Evolutionary conservation across 1,284 basidiomycete species (phyloP).

Genomic region (Trichosporon coremiiforme): DNA sequence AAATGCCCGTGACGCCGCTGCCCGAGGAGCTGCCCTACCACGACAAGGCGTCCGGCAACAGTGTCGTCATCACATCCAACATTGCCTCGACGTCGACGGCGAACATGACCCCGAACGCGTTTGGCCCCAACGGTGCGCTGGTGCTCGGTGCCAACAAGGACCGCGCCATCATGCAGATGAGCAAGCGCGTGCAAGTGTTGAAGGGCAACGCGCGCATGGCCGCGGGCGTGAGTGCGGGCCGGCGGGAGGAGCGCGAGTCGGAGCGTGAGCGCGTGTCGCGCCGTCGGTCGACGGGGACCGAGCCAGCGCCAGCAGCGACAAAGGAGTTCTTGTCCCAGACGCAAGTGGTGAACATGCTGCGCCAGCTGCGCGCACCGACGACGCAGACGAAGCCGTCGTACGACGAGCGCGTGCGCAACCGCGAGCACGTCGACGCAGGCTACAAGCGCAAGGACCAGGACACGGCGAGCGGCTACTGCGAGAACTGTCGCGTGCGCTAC

Average conservation of each 20-base stretch:
- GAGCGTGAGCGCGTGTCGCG: slow-evolving; percentile 10
- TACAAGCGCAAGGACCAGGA: slow-evolving; percentile 67
- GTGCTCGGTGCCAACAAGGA: slow-evolving; percentile 45
- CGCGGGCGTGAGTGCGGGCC: slow-evolving; percentile 12
- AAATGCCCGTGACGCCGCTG: slow-evolving; percentile 38
- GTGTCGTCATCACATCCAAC: slow-evolving; percentile 85
- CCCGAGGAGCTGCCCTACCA: slow-evolving; percentile 56
- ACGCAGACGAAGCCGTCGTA: slow-evolving; percentile 32
- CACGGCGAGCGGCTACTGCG: slow-evolving; percentile 87
- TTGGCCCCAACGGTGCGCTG: slow-evolving; percentile 30
- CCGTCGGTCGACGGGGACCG: slow-evolving; percentile 30
- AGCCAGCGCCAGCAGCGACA: slow-evolving; percentile 15
- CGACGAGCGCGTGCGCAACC: slow-evolving; percentile 43
- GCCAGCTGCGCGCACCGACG: slow-evolving; percentile 39
- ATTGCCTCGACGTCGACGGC: slow-evolving; percentile 77
- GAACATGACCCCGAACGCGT: slow-evolving; percentile 39
- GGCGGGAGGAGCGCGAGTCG: neutral
- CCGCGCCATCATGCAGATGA: slow-evolving; percentile 54
- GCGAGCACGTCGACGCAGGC: slow-evolving; percentile 44
- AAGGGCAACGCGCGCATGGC: slow-evolving; percentile 52
- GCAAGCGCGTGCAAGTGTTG: slow-evolving; percentile 55
- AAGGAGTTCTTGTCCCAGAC: slow-evolving; percentile 48
- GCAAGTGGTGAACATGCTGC: slow-evolving; percentile 49
- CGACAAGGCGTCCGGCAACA: slow-evolving; percentile 89
- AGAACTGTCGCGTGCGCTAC: slow-evolving; percentile 91